These are phyloP conservation scores for Verticillium tricorpus DNA, from an alignment of 2,329 filamentous ascomycete species.

Conservation along the genomic window DNA sequence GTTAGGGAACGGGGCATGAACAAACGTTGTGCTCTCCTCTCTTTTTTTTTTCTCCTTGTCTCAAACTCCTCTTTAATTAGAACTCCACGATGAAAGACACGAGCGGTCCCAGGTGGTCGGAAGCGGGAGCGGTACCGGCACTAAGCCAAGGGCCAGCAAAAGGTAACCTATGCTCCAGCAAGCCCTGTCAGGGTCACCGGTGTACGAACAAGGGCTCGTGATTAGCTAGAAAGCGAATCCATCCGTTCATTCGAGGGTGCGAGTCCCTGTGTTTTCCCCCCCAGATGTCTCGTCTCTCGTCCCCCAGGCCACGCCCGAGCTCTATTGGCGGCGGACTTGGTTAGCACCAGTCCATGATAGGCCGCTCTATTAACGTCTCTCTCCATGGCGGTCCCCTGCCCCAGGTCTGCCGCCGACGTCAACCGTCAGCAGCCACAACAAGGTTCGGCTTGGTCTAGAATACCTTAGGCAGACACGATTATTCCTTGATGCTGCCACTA, in stretches of 20 bases:
- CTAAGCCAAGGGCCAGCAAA: background rate
- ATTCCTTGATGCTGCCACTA: background rate
- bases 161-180: background rate
- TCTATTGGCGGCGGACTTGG: background rate
- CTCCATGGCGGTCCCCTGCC: background rate
- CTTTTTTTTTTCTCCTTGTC: background rate
- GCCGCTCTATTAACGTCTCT: background rate
- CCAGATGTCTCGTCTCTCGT: too few relatives aligned
- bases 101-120: background rate
- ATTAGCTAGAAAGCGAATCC: background rate
- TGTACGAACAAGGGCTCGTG: background rate
- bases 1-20: background rate
- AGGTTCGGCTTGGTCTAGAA: background rate
- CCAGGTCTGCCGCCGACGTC: background rate
- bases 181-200: background rate
- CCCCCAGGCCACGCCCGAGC: too few relatives aligned
- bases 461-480: background rate
- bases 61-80: background rate
- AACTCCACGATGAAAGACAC: background rate
- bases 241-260: background rate
- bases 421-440: background rate
- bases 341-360: background rate
- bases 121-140: background rate
- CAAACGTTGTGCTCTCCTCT: background rate
- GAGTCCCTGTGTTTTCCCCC: background rate